These are phyloP conservation scores for Panaeolus cyanescens DNA, from an alignment of 768 basidiomycete genomes.

Conservation along the genomic window DNA sequence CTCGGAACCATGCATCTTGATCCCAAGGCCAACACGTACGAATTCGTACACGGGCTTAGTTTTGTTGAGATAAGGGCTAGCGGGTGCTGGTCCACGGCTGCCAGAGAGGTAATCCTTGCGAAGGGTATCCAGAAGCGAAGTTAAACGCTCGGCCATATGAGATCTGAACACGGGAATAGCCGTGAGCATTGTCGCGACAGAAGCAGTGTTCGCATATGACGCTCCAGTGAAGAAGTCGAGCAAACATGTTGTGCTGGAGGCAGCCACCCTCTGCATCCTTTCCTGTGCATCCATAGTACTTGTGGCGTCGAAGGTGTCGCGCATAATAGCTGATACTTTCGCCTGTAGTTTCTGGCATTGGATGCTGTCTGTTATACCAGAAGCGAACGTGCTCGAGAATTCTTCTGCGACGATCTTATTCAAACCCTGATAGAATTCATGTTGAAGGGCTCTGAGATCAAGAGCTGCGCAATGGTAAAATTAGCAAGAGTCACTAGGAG, in stretches of 20 bases:
- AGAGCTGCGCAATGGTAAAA: conserved; percentile 46
- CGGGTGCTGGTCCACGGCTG: conserved; percentile 62
- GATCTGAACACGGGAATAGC: conserved; percentile 57
- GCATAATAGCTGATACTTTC: conserved; percentile 45
- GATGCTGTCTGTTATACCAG: conserved; percentile 31
- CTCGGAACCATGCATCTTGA: conserved; percentile 79
- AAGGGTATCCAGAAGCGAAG: conserved; percentile 47
- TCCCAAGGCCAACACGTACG: conserved; percentile 69
- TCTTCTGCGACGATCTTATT: conserved; percentile 50
- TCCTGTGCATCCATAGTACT: conserved; percentile 70
- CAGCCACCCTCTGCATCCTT: conserved; percentile 74
- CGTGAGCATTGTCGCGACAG: conserved; percentile 31
- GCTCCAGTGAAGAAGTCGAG: conserved; percentile 60
- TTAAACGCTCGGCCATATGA: conserved; percentile 48
- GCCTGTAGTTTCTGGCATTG: conserved; percentile 33
- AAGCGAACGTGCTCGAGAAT: conserved; percentile 45
- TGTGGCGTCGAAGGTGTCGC: conserved; percentile 60
- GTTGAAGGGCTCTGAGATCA: conserved; percentile 77
- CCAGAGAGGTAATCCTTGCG: conserved; percentile 61
- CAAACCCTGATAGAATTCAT: conserved; percentile 58
- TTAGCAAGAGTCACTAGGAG: background rate
- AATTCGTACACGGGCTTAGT: conserved; percentile 79
- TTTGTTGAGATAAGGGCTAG: conserved; percentile 64
- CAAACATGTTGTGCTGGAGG: conserved; percentile 58
- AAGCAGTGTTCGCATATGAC: conserved; percentile 29